A percentile compares a stretch with the other conserved stretches of the same genome.
These are phyloP conservation scores for Amaranthus palmeri DNA, from an alignment of 148 eudicot species.

Conservation along the genomic window DNA sequence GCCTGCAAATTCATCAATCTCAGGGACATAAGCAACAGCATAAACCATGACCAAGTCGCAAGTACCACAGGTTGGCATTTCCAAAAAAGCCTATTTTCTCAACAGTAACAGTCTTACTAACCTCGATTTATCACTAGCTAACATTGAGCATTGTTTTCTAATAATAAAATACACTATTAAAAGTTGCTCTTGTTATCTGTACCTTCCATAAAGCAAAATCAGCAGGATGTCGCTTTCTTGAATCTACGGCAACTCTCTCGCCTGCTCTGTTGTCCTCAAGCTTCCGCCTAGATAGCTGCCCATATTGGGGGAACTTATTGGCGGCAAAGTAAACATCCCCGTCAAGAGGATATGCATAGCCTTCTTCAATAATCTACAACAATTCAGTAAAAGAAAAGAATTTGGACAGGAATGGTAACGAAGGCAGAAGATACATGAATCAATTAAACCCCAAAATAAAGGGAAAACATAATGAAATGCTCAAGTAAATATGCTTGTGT, in stretches of 20 bases:
- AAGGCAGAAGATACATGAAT: background rate
- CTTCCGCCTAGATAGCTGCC: slow-evolving; percentile 69
- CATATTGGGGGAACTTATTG: slow-evolving; percentile 63
- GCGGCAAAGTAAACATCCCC: slow-evolving; percentile 95
- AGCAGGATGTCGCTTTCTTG: slow-evolving; percentile 69
- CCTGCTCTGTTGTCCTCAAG: slow-evolving; percentile 87
- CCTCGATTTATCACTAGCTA: no score
- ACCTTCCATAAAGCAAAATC: slow-evolving; percentile 99
- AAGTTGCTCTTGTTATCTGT: background rate
- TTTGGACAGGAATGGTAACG: background rate
- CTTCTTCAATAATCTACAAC: slow-evolving; percentile 65
- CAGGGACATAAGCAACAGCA: background rate
- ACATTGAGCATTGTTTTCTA: background rate
- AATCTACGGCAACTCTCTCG: slow-evolving; percentile 84
- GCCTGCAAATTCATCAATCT: slow-evolving; percentile 39
- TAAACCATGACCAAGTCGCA: background rate
- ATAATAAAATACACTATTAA: background rate
- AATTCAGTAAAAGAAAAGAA: background rate
- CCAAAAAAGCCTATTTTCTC: no score
- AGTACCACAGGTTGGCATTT: no score
- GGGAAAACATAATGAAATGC: background rate
- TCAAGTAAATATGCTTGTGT: background rate
- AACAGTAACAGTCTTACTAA: no score
- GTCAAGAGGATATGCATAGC: slow-evolving; percentile 67
- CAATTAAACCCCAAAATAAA: background rate